Evolutionary conservation across 2,329 filamentous ascomycete genomes (phyloP).

Genomic region (Didymella arachidicola): DNA sequence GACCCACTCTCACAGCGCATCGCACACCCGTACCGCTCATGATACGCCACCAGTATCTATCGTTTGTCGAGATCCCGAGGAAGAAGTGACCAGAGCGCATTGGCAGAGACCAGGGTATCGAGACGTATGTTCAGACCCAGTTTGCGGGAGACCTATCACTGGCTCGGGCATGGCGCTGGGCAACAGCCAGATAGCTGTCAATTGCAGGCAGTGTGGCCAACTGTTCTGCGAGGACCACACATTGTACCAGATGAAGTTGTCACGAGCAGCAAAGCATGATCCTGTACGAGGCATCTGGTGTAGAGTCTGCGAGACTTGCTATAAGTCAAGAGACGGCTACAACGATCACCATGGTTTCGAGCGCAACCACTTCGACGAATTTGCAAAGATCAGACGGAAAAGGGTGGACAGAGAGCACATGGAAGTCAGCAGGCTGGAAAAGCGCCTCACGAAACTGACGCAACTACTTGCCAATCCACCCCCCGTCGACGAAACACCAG

Average conservation of each 20-base stretch:
- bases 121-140: slow-evolving; percentile 86
- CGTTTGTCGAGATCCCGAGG: slow-evolving; percentile 75
- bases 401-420: slow-evolving; percentile 84
- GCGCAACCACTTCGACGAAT: slow-evolving; percentile 75
- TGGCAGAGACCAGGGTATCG: slow-evolving; percentile 82
- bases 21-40: slow-evolving; percentile 38
- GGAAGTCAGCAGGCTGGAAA: slow-evolving; percentile 89
- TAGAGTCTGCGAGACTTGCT: slow-evolving; percentile 97
- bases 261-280: slow-evolving; percentile 85
- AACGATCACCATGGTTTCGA: slow-evolving; percentile 81
- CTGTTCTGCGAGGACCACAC: slow-evolving; percentile 98
- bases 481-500: slow-evolving; percentile 63
- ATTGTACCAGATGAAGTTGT: slow-evolving; percentile 99
- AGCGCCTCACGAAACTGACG: slow-evolving; percentile 88
- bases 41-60: slow-evolving; percentile 34
- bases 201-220: slow-evolving; percentile 91
- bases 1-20: slow-evolving; percentile 46
- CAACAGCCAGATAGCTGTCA: slow-evolving; percentile 81
- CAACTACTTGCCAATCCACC: slow-evolving; percentile 80
- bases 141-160: slow-evolving; percentile 66
- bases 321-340: slow-evolving; percentile 94
- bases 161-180: slow-evolving; percentile 70
- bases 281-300: slow-evolving; percentile 92
- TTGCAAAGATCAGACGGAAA: slow-evolving; percentile 74
- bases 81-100: slow-evolving; percentile 84